Base-by-base conservation (phyloP, 331 rosid species). In the Malus hybrid region DNA sequence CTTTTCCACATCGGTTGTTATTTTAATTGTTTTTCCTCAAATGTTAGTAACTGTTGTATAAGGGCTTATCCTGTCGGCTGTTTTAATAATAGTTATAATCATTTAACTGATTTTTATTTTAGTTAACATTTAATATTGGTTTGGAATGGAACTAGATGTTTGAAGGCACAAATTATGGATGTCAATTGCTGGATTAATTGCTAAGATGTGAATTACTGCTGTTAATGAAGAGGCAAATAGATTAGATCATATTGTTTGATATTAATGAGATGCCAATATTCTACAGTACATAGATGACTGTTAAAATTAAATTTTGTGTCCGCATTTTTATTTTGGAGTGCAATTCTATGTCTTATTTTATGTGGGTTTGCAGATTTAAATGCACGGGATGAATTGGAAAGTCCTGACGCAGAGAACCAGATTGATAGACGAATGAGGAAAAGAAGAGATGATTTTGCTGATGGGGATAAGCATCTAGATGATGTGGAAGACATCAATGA, bases 381-480 rank as follows among this genome's bases (percentile, higher is more conserved):
- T 86, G 89, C 75, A 68, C 76, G 71, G 28, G 88, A 78, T 44
- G 90, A 90, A 46, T 77, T 89, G 81, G 88, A 70, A 77, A 90
- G 88, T 81, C 91, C 90, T 77, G 93, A 90, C 67, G 83, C 69
- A 64, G 96, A 88, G 80, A 86, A 72, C 74, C 94, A 87, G 77
- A 84, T 83, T 80, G 97, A 93, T 73, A 82, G 74, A 69, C 81
- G 86, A 69, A 81, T 44, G 75, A 90, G 89, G 87, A 93, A 85
- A 85, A 87, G 83, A 83, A 85, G 90, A 78, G 96, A 88, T 54
- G 88, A 83, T 50, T 83, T 82, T 73, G 77, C 77, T 70, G 93
- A 87, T 77, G 86, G 78, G 65, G 91, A 85, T 73, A 87, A 87
- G 79, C 87, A 80, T 75, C 87, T 72, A 59, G 97, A 86, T 79